Percentiles rank a stretch among this genome's conserved stretches.
phyloP scores from a whole-genome alignment of 2,329 filamentous ascomycete genomes.

The Thielaviopsis populi region DNA sequence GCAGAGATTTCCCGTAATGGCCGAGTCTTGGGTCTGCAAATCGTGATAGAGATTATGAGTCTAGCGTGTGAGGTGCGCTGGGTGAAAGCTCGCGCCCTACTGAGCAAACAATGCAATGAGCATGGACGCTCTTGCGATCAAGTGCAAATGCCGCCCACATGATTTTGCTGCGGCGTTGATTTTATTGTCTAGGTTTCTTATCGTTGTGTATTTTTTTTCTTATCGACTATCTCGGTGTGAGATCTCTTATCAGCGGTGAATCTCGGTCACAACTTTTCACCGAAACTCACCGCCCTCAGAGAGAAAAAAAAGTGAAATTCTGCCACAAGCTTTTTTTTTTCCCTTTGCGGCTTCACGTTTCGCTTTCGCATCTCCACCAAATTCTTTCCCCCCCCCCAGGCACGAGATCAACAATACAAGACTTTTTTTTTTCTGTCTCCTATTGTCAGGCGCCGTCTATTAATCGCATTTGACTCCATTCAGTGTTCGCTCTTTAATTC shows the following conservation, averaged over 20 bases:
- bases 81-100: neutral
- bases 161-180: no score
- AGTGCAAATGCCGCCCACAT: no score
- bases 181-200: neutral
- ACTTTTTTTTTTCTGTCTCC: neutral
- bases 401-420: neutral
- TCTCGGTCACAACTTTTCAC: neutral
- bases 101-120: no score
- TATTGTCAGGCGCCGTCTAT: neutral
- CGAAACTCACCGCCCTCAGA: slow-evolving; percentile 12
- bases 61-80: neutral
- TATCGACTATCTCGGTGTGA: neutral
- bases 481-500: neutral
- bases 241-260: slow-evolving; percentile 3
- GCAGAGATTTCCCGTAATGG: neutral
- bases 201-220: slow-evolving; percentile 8
- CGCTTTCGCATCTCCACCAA: slow-evolving; percentile 13
- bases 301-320: slow-evolving; percentile 14
- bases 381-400: slow-evolving; percentile 1
- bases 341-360: slow-evolving; percentile 2
- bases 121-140: no score
- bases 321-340: slow-evolving; percentile 13
- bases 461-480: neutral
- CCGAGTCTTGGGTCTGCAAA: neutral
- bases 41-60: no score